phyloP scores from a whole-genome alignment of 208 protist genomes.

The Trichomonas tenax region DNA sequence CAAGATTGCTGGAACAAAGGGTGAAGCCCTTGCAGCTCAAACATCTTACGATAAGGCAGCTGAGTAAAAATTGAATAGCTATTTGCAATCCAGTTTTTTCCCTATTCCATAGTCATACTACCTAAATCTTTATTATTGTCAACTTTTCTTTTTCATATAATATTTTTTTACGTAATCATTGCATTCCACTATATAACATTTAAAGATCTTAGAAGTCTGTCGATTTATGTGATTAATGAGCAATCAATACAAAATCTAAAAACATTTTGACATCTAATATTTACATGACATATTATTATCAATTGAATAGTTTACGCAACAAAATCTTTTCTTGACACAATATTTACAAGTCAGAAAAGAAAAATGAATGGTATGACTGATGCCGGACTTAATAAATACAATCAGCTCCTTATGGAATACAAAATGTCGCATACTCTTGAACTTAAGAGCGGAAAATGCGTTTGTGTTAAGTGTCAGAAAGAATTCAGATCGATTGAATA shows the following conservation, averaged over 20 bases:
- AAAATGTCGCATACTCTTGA: background rate
- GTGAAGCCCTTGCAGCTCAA: background rate
- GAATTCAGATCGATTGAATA: background rate
- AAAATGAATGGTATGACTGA: background rate
- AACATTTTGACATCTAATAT: no score
- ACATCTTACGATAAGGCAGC: background rate
- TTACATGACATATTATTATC: no score
- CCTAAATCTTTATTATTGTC: no score
- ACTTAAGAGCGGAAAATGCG: background rate
- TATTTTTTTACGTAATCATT: no score
- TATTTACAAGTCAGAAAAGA: no score
- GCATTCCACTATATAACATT: no score
- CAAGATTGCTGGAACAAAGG: background rate
- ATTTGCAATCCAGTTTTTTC: background rate
- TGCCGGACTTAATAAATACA: background rate
- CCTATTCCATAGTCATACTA: background rate
- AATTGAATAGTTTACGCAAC: no score
- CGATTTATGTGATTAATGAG: no score
- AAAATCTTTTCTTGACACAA: no score
- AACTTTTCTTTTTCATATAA: no score
- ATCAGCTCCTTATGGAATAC: background rate
- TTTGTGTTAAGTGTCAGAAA: background rate
- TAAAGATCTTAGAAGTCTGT: no score
- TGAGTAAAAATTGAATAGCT: background rate
- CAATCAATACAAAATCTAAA: no score